These are phyloP conservation scores for Monosporozyma siamensis DNA, from an alignment of 805 yeast genomes.

Conservation along the genomic window DNA sequence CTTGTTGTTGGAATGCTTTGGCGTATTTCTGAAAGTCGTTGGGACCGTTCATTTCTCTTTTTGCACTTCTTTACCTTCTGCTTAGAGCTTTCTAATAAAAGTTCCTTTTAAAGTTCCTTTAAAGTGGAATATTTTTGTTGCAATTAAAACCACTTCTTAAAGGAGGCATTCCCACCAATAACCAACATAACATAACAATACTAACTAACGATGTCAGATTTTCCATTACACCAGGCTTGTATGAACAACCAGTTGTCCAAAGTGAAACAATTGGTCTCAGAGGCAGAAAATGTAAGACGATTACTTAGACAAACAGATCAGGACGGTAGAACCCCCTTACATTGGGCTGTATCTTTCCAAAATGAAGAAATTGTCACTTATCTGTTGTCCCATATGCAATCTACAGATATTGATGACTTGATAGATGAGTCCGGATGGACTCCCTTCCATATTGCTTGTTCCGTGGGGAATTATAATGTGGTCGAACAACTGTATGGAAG, in stretches of 20 bases:
- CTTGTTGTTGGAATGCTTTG: constrained; percentile 39
- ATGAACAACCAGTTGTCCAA: constrained; percentile 46
- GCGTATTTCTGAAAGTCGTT: constrained; percentile 46
- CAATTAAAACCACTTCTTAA: too few relatives aligned
- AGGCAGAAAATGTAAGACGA: constrained; percentile 35
- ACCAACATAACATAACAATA: too few relatives aligned
- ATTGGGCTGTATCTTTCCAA: constrained; percentile 77
- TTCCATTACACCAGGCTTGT: constrained; percentile 52
- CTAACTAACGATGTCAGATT: constrained; percentile 8
- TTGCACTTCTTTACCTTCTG: background rate
- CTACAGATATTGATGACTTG: constrained; percentile 56
- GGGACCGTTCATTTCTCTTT: constrained; percentile 20
- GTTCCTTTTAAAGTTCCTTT: background rate
- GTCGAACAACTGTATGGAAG: constrained; percentile 41
- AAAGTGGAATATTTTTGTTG: too few relatives aligned
- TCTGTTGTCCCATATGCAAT: constrained; percentile 29
- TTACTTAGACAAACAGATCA: constrained; percentile 44
- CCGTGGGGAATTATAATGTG: constrained; percentile 55
- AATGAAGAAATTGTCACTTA: constrained; percentile 41
- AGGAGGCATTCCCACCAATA: too few relatives aligned
- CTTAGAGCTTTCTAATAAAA: background rate
- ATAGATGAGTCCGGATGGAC: constrained; percentile 81
- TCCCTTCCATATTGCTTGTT: constrained; percentile 72
- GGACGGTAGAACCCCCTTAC: constrained; percentile 73
- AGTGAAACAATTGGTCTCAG: constrained; percentile 42